Percentiles rank a stretch among this genome's conserved stretches.
These are phyloP conservation scores for Penicillium sp. DNA, from an alignment of 2,329 filamentous ascomycete genomes.

Conservation along the genomic window DNA sequence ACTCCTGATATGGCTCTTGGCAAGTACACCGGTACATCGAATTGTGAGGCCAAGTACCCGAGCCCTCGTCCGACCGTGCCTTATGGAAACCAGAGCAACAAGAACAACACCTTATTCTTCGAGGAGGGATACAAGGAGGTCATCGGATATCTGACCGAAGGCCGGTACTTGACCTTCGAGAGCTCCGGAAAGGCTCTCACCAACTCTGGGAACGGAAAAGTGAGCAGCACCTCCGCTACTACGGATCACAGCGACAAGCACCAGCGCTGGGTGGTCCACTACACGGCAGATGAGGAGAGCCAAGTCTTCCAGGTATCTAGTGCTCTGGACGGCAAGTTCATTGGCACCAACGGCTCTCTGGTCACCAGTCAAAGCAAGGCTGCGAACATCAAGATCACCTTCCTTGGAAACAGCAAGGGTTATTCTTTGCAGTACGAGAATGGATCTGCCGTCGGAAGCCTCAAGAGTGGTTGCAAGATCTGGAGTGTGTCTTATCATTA, in stretches of 20 bases:
- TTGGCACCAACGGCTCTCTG: constrained; percentile 27
- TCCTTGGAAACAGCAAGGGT: constrained; percentile 37
- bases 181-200: constrained; percentile 45
- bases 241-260: constrained; percentile 39
- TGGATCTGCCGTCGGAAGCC: neutral
- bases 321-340: constrained; percentile 42
- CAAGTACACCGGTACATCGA: constrained; percentile 46
- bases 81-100: constrained; percentile 45
- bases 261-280: constrained; percentile 54
- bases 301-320: constrained; percentile 42
- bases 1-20: constrained; percentile 47
- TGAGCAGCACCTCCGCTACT: constrained; percentile 27
- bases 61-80: constrained; percentile 47
- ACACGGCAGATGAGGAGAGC: constrained; percentile 32
- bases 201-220: constrained; percentile 23
- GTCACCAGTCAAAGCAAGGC: constrained; percentile 22
- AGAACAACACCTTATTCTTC: constrained; percentile 36
- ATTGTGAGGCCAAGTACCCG: constrained; percentile 44
- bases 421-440: constrained; percentile 32
- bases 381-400: constrained; percentile 31
- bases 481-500: neutral
- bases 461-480: neutral
- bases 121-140: constrained; percentile 56
- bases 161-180: constrained; percentile 55
- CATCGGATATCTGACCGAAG: constrained; percentile 54